These are phyloP conservation scores for Penicillium polonicum DNA, from an alignment of 2,329 filamentous ascomycete genomes.

Conservation along the genomic window DNA sequence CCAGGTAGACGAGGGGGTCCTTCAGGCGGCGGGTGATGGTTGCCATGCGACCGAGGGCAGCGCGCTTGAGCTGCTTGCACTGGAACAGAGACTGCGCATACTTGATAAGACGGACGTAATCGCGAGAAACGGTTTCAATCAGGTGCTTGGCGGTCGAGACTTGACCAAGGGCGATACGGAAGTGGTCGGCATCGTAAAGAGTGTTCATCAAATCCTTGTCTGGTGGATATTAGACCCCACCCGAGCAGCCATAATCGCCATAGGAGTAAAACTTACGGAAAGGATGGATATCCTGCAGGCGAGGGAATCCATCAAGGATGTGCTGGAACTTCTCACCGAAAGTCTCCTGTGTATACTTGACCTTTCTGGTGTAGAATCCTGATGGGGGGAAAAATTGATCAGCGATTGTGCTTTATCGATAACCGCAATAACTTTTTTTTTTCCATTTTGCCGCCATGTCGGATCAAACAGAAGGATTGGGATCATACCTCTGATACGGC, in stretches of 20 bases:
- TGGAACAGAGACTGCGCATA: slow-evolving; percentile 97
- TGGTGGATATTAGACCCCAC: slow-evolving; percentile 27
- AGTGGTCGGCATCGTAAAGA: slow-evolving; percentile 97
- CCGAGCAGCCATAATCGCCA: neutral
- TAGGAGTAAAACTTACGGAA: slow-evolving; percentile 61
- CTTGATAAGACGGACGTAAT: slow-evolving; percentile 94
- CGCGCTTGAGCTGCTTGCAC: slow-evolving; percentile 97
- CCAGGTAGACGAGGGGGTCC: slow-evolving; percentile 90
- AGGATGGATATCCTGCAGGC: slow-evolving; percentile 90
- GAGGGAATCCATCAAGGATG: slow-evolving; percentile 90
- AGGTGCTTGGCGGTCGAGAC: slow-evolving; percentile 93
- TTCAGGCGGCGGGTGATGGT: slow-evolving; percentile 94
- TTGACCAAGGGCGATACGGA: slow-evolving; percentile 93
- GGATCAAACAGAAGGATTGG: neutral
- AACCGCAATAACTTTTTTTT: slow-evolving; percentile 22
- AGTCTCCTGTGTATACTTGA: slow-evolving; percentile 97
- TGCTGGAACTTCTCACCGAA: slow-evolving; percentile 89
- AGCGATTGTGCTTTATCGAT: slow-evolving; percentile 31
- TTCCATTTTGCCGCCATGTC: neutral
- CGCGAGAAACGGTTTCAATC: slow-evolving; percentile 91
- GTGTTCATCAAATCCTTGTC: slow-evolving; percentile 89
- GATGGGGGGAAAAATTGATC: slow-evolving; percentile 25
- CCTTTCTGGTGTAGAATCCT: slow-evolving; percentile 95
- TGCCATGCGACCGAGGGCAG: slow-evolving; percentile 95
- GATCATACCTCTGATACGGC: slow-evolving; percentile 68